Conservation (phyloP, 495 filamentous ascomycete genomes). For the Hyphodiscus hymeniophilus region DNA sequence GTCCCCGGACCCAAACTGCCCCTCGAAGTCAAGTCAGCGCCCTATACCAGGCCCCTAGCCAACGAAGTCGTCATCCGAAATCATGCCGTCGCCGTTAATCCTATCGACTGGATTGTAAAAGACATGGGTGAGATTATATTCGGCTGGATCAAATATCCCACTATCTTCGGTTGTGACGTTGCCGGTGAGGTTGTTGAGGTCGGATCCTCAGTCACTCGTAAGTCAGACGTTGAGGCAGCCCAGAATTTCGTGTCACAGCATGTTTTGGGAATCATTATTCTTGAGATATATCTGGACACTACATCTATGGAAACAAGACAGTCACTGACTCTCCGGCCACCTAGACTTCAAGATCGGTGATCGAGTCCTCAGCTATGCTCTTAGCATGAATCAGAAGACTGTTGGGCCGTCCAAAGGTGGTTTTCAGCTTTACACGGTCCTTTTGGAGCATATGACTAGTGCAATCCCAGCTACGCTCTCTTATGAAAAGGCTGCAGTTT, state of each 20-base stretch:
- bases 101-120: conserved; percentile 4
- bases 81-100: conserved; percentile 12
- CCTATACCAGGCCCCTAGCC: background rate
- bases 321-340: no score
- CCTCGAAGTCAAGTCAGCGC: conserved; percentile 24
- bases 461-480: conserved; percentile 33
- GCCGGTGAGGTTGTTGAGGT: conserved; percentile 43
- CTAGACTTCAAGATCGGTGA: conserved; percentile 41
- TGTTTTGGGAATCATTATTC: no score
- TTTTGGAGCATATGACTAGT: conserved; percentile 22
- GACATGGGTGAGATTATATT: conserved; percentile 19
- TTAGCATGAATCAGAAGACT: background rate
- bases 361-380: conserved; percentile 28
- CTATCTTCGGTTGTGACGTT: conserved; percentile 44
- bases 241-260: no score
- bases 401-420: conserved; percentile 6
- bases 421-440: conserved; percentile 34
- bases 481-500: conserved; percentile 34
- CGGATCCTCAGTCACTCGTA: conserved; percentile 32
- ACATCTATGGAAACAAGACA: no score
- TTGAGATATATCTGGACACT: no score
- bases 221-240: no score
- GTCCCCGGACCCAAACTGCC: conserved; percentile 13
- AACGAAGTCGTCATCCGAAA: conserved; percentile 10
- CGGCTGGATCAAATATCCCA: conserved; percentile 32